Conservation (phyloP, 768 basidiomycete genomes). For the Crassisporium funariophilum region DNA sequence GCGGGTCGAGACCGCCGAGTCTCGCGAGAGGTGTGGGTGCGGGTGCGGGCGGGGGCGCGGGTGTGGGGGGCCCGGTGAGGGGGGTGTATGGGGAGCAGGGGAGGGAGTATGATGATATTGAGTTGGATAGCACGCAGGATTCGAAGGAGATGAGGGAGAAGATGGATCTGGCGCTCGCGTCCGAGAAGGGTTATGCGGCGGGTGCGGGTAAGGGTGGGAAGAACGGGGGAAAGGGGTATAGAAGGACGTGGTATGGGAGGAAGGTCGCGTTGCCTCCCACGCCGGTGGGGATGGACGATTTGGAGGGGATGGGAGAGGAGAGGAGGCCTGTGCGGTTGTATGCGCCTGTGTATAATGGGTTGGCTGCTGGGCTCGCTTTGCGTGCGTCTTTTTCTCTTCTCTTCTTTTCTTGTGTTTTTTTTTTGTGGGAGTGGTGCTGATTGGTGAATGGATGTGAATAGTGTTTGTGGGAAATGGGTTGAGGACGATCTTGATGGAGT, state of each 20-base stretch:
- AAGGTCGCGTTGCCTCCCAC: constrained; percentile 36
- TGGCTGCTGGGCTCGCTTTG: constrained; percentile 57
- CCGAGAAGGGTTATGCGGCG: background rate
- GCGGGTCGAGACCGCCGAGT: constrained; percentile 4
- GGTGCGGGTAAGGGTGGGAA: constrained; percentile 1
- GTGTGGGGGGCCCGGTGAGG: constrained; percentile 4
- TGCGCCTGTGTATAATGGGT: constrained; percentile 71
- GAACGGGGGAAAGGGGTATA: constrained; percentile 30
- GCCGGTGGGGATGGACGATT: constrained; percentile 22
- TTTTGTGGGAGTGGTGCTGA: constrained; percentile 31
- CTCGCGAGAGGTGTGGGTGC: background rate
- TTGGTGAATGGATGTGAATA: constrained; percentile 39
- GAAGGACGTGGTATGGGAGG: constrained; percentile 63
- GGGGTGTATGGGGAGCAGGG: constrained; percentile 31
- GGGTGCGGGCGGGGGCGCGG: background rate
- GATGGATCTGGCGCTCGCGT: background rate
- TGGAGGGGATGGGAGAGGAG: constrained; percentile 25
- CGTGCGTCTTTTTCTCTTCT: constrained; percentile 40
- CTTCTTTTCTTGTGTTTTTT: constrained; percentile 36
- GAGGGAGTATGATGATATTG: constrained; percentile 22
- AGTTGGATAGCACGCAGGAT: too few relatives aligned
- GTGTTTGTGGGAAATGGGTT: constrained; percentile 69
- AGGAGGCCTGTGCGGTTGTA: constrained; percentile 44
- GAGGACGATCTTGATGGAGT: constrained; percentile 67
- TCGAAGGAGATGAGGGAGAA: constrained; percentile 6